Conservation (phyloP, 2,329 filamentous ascomycete genomes). For the Sporothrix protearum region DNA sequence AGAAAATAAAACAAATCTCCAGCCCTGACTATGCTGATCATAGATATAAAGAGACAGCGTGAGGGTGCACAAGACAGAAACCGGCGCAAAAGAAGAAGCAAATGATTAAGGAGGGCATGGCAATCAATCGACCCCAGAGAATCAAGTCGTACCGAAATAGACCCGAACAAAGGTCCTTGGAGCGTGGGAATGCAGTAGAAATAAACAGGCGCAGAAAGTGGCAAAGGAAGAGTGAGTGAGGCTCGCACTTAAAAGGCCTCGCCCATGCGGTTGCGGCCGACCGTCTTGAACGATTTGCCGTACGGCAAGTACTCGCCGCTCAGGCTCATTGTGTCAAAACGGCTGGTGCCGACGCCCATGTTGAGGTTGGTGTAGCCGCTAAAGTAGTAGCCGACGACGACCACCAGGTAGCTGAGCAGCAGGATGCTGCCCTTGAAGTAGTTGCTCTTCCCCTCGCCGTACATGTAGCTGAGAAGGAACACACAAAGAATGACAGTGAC, state of each 20-base stretch:
- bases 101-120: conserved; percentile 9
- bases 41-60: not conserved
- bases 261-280: conserved; percentile 46
- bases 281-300: conserved; percentile 44
- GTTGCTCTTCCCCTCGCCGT: conserved; percentile 98
- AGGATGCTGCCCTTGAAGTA: conserved; percentile 99
- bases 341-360: conserved; percentile 42
- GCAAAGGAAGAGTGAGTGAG: not conserved
- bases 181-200: not conserved
- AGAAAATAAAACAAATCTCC: not conserved
- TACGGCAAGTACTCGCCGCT: conserved; percentile 50
- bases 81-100: not conserved
- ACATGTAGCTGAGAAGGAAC: conserved; percentile 94
- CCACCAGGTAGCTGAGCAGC: conserved; percentile 86
- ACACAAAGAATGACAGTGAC: conserved; percentile 94
- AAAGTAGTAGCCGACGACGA: conserved; percentile 87
- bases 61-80: not conserved
- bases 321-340: conserved; percentile 53
- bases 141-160: not conserved
- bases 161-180: not conserved
- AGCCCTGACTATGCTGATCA: not conserved
- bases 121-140: not conserved
- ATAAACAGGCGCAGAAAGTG: not conserved
- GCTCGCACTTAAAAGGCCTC: conserved; percentile 32
- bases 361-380: conserved; percentile 53